Evolutionary conservation across 148 eudicot species (phyloP), one percentile per base, ranked within the genome.

Genomic region (Euryodendron excelsum): DNA sequence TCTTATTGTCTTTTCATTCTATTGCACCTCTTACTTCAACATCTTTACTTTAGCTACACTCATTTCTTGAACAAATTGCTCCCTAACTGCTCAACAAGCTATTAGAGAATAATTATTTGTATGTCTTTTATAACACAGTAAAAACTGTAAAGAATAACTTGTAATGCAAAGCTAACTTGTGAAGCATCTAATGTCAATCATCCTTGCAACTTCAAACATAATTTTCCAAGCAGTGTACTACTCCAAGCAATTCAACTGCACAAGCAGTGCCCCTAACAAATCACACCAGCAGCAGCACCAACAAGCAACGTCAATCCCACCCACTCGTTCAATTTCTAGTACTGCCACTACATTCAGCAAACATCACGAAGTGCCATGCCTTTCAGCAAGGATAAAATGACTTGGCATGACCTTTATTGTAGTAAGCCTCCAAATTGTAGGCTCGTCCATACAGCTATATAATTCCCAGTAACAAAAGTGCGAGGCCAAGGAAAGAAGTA

Each of bases 121-220:
- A 10, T 60, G 65, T 13, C 11, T 60, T 15, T 25, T 60, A 58
- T 5, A 60, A 10, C 65, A 14, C 17, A 13, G 14, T 28, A 31
- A 44, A 12, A 18, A 44, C n/a, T 14, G 27, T 25, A 44, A 68
- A 21, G 31, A 20, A 67, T 34, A 68, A 5, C 56, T 20, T 34
- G 25, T 25, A 65, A 66, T 50, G 55, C n/a, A 50, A 2, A 50
- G 27, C 60, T 27, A 60, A 60, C 65, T 25, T 28, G 13, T 23
- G 47, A 70, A 47, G 14, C 74, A 47, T 33, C 36, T 41, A 68
- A 68, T 41, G 30, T 39, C 52, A 68, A 68, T 39, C 58, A 70
- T 56, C 74, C 36, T 45, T 28, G 8, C 37, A 47, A 48, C 52
- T 28, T 45, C 36, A 28, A n/a, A 15, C 61, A 31, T 4, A 20